A percentile compares a stretch with the other conserved stretches of the same genome.
These are phyloP conservation scores for Barbarea vulgaris DNA, from an alignment of 345 rosid genomes.

Conservation along the genomic window DNA sequence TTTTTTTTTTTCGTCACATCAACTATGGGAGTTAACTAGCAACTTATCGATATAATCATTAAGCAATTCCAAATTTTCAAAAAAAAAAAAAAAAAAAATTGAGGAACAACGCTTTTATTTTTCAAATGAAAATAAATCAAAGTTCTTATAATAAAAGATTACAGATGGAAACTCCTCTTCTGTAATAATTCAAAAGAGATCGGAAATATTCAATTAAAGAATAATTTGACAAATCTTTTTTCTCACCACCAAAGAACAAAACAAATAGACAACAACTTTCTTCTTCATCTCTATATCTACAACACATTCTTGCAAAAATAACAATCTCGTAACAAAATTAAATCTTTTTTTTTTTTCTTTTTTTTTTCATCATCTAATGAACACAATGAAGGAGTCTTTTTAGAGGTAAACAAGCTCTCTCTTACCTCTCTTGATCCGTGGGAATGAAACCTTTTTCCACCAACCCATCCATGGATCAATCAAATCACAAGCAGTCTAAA, in stretches of 20 bases:
- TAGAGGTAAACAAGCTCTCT: slow-evolving; percentile 20
- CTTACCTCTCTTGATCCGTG: slow-evolving; percentile 43
- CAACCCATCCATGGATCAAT: neutral
- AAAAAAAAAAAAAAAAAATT: too few relatives aligned
- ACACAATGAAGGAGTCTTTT: slow-evolving; percentile 39
- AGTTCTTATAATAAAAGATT: slow-evolving; percentile 23
- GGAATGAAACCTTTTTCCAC: slow-evolving; percentile 15
- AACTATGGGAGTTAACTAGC: too few relatives aligned
- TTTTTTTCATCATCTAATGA: slow-evolving; percentile 24
- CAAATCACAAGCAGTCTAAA: slow-evolving; percentile 67
- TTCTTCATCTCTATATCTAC: slow-evolving; percentile 46
- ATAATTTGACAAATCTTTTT: slow-evolving; percentile 32
- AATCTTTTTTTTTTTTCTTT: neutral
- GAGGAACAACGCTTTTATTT: neutral
- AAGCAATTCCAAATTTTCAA: too few relatives aligned
- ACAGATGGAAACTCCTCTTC: slow-evolving; percentile 27
- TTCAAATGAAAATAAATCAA: neutral
- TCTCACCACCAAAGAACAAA: slow-evolving; percentile 42
- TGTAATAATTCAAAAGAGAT: slow-evolving; percentile 36
- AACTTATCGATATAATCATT: neutral
- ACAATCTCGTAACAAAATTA: slow-evolving; percentile 36
- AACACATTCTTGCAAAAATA: slow-evolving; percentile 45
- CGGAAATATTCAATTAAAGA: slow-evolving; percentile 38
- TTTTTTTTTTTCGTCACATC: too few relatives aligned
- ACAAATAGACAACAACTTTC: slow-evolving; percentile 39